Evolutionary conservation across 345 rosid species (phyloP), one percentile per base, ranked within the genome.

Genomic region (Citrus reticulata): DNA sequence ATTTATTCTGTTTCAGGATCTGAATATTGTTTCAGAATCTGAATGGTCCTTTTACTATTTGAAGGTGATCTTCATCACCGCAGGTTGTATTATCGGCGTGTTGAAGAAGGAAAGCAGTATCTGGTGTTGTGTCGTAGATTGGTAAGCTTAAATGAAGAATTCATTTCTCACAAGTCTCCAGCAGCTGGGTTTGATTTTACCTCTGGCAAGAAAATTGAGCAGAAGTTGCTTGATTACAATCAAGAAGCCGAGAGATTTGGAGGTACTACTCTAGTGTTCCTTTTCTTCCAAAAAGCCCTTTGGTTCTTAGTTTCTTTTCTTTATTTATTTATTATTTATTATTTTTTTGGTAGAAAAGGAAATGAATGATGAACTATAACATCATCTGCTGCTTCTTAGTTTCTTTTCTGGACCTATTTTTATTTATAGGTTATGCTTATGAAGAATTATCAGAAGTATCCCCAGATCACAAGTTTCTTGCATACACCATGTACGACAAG

Each of bases 401-500:
- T 74, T 51, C 22, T 20, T 40, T 63, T 65, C 19, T 29, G n/a
- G 71, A 40, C 67, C 13, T 5, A 6, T 7, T 60, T 66, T 64
- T 9, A 57, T 30, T 80, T 81, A 65, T 80, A 92, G 99, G 99
- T 72, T 96, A 93, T 90, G 94, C 97, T 24, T 96, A 86, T 88
- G 98, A 96, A 83, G 99, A 96, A 80, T 84, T 91, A 82, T 96
- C 99, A 0, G 97, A 96, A 84, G 81, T 96, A 72, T 96, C 99
- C 0, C 98, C 98, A 0, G 95, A 90, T 76, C 99, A 96, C 77
- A 91, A 84, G 71, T 96, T 94, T 86, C 86, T 94, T 83, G 98
- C 99, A n/a, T 96, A 94, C 79, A 94, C 97, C 13, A 93, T 96
- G 98, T 96, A 96, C 79, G 98, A 96, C 77, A 94, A 94, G 85